A percentile compares a stretch with the other conserved stretches of the same genome.
phyloP scores from a whole-genome alignment of 345 rosid species.

The Syzygium aromaticum region DNA sequence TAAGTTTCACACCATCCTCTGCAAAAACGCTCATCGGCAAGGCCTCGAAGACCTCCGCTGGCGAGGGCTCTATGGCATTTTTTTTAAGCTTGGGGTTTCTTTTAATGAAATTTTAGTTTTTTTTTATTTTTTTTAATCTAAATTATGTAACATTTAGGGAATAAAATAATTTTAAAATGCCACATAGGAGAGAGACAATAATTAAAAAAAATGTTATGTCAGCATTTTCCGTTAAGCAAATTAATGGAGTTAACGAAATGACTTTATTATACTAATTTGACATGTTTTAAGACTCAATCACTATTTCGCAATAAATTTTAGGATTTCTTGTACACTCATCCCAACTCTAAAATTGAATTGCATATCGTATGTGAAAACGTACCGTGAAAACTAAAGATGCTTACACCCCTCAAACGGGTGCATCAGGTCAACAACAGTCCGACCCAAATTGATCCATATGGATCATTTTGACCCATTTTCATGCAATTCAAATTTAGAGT shows the following conservation, averaged over 20 bases:
- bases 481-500: too few species aligned
- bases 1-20: background rate
- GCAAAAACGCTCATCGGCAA: background rate
- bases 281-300: accelerated
- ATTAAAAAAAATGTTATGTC: accelerated
- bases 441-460: too few species aligned
- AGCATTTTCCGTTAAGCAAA: too few species aligned
- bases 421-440: too few species aligned
- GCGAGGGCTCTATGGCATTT: background rate
- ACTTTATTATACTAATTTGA: accelerated
- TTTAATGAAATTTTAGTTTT: background rate
- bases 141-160: background rate
- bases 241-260: accelerated
- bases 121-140: background rate
- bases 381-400: background rate
- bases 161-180: too few species aligned
- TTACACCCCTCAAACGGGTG: too few species aligned
- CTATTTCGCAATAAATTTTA: too few species aligned
- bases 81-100: too few species aligned
- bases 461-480: too few species aligned
- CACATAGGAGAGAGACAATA: background rate
- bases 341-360: background rate
- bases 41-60: background rate
- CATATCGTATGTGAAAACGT: background rate
- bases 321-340: too few species aligned